phyloP scores from a whole-genome alignment of 2,329 filamentous ascomycete species.

The Aureobasidium mangrovei region DNA sequence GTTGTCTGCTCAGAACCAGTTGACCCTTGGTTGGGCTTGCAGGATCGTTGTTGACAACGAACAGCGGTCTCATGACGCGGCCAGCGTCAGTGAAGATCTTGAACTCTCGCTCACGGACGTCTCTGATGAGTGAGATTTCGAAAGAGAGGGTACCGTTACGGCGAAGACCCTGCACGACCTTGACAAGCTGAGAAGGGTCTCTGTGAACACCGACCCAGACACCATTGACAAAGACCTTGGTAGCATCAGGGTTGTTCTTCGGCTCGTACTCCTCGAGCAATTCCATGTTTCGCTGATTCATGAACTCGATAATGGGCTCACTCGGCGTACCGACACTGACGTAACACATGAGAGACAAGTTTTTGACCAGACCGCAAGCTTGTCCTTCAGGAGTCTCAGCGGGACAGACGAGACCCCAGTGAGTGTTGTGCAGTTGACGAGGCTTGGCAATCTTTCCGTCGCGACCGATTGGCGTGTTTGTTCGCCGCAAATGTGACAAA shows the following conservation, averaged over 20 bases:
- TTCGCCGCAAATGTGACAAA: conserved; percentile 89
- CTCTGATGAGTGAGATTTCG: conserved; percentile 88
- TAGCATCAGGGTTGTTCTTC: conserved; percentile 69
- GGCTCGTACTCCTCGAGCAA: conserved; percentile 80
- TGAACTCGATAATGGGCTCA: conserved; percentile 85
- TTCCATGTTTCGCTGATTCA: conserved; percentile 94
- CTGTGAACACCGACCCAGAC: conserved; percentile 95
- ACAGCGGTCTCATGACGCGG: conserved; percentile 85
- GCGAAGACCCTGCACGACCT: conserved; percentile 29
- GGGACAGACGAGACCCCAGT: conserved; percentile 95
- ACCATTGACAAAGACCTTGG: conserved; percentile 96
- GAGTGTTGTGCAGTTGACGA: conserved; percentile 94
- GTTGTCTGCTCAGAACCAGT: conserved; percentile 75
- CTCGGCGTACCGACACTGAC: conserved; percentile 91
- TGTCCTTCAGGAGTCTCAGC: conserved; percentile 97
- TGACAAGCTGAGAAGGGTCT: conserved; percentile 77
- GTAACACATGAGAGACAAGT: conserved; percentile 94
- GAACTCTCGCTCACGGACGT: conserved; percentile 95
- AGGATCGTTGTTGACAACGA: conserved; percentile 80
- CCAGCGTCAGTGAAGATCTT: conserved; percentile 97
- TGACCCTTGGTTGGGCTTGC: conserved; percentile 67
- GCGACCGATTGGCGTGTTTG: conserved; percentile 93
- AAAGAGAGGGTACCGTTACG: conserved; percentile 76
- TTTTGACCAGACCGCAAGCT: conserved; percentile 97
- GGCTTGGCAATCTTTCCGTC: conserved; percentile 98